Conservation (phyloP, 805 yeast genomes). For the Komagataella pseudopastoris region DNA sequence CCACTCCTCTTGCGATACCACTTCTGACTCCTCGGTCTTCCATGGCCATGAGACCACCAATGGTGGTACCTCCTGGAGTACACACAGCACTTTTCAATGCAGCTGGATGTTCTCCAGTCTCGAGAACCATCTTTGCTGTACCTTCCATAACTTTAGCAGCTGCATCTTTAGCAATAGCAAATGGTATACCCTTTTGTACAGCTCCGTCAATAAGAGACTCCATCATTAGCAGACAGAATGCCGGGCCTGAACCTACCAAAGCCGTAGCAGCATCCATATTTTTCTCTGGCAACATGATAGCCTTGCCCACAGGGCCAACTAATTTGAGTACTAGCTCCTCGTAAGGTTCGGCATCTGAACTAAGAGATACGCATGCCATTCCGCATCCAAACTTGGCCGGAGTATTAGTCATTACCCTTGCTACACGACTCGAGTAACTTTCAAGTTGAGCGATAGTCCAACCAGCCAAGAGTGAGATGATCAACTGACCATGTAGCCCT, state of each 20-base stretch:
- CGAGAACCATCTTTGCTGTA: slow-evolving; percentile 78
- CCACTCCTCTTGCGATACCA: slow-evolving; percentile 78
- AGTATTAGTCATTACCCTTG: slow-evolving; percentile 96
- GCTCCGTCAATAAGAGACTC: slow-evolving; percentile 94
- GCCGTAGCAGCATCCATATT: slow-evolving; percentile 96
- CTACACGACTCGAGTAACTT: slow-evolving; percentile 41
- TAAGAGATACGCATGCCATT: slow-evolving; percentile 82
- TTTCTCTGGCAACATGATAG: slow-evolving; percentile 65
- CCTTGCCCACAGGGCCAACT: slow-evolving; percentile 53
- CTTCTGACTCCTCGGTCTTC: slow-evolving; percentile 86
- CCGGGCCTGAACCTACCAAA: slow-evolving; percentile 93
- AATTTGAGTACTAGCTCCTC: slow-evolving; percentile 37
- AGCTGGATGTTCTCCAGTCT: slow-evolving; percentile 79
- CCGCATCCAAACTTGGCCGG: slow-evolving; percentile 92
- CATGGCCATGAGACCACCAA: slow-evolving; percentile 85
- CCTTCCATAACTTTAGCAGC: slow-evolving; percentile 94
- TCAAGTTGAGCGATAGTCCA: slow-evolving; percentile 65
- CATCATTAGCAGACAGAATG: slow-evolving; percentile 78
- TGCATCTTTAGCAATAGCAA: slow-evolving; percentile 64
- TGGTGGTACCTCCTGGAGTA: slow-evolving; percentile 97
- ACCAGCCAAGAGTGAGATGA: slow-evolving; percentile 86
- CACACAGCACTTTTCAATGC: slow-evolving; percentile 78
- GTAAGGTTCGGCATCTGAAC: slow-evolving; percentile 30
- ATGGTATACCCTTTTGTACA: slow-evolving; percentile 86
- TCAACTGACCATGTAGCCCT: slow-evolving; percentile 36